phyloP scores from a whole-genome alignment of 2,329 filamentous ascomycete species.

The Verticillium nubilum region DNA sequence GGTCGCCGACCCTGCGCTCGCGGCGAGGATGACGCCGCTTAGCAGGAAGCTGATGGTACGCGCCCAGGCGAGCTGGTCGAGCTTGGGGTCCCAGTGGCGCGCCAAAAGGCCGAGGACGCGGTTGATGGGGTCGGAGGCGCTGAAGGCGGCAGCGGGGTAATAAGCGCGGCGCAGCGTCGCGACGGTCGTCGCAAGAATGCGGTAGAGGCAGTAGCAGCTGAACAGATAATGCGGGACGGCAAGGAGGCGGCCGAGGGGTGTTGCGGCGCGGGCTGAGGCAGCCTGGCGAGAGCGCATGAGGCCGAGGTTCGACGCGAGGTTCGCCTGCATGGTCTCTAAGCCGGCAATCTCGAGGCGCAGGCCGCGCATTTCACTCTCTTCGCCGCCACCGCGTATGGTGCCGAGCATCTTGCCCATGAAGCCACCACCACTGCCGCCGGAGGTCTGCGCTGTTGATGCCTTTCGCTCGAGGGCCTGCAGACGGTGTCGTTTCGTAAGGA shows the following conservation, averaged over 20 bases:
- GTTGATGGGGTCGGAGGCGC: slow-evolving; percentile 76
- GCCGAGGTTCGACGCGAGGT: slow-evolving; percentile 60
- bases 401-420: slow-evolving; percentile 72
- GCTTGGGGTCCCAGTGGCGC: slow-evolving; percentile 75
- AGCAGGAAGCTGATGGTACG: slow-evolving; percentile 81
- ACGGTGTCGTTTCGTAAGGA: slow-evolving; percentile 67
- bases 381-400: slow-evolving; percentile 59
- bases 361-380: slow-evolving; percentile 50
- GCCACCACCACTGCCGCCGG: slow-evolving; percentile 22
- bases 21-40: slow-evolving; percentile 75
- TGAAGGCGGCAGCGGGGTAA: slow-evolving; percentile 42
- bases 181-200: slow-evolving; percentile 66
- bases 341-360: slow-evolving; percentile 73
- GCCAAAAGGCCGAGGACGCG: slow-evolving; percentile 75
- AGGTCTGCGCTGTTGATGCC: slow-evolving; percentile 24
- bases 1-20: slow-evolving; percentile 76
- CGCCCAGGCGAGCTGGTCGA: slow-evolving; percentile 79
- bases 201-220: slow-evolving; percentile 78
- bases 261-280: slow-evolving; percentile 62
- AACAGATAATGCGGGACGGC: slow-evolving; percentile 62
- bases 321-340: slow-evolving; percentile 72
- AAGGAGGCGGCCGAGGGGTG: slow-evolving; percentile 58
- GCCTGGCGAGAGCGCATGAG: slow-evolving; percentile 58
- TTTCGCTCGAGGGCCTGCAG: slow-evolving; percentile 67
- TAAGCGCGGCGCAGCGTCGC: slow-evolving; percentile 59